These are phyloP conservation scores for Epichloe aotearoae DNA, from an alignment of 2,329 filamentous ascomycete genomes.

Conservation along the genomic window DNA sequence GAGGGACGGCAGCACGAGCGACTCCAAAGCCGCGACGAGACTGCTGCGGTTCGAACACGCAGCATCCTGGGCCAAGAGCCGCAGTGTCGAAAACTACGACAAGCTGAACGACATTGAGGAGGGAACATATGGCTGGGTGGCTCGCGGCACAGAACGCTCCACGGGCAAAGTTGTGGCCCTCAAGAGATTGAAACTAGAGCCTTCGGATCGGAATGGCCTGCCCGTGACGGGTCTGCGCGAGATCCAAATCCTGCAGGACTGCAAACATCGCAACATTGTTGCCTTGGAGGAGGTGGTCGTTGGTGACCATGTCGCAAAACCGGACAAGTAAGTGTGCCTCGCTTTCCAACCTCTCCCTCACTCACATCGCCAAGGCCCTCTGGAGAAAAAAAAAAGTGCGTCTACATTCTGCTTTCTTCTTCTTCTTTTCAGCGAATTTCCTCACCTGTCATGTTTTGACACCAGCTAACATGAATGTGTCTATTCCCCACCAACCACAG, in stretches of 20 bases:
- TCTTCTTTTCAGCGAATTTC: background rate
- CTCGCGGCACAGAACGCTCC: slow-evolving; percentile 59
- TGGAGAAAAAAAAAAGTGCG: background rate
- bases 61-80: slow-evolving; percentile 53
- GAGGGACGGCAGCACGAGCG: background rate
- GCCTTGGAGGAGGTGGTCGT: slow-evolving; percentile 72
- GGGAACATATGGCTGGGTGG: slow-evolving; percentile 91
- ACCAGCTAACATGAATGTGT: background rate
- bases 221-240: slow-evolving; percentile 88
- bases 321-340: slow-evolving; percentile 34
- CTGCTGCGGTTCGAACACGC: slow-evolving; percentile 56
- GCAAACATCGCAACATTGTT: slow-evolving; percentile 73
- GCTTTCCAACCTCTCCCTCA: background rate
- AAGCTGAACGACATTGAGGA: slow-evolving; percentile 95
- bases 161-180: slow-evolving; percentile 78
- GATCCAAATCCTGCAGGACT: slow-evolving; percentile 79
- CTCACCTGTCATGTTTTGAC: background rate
- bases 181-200: slow-evolving; percentile 86
- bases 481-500: slow-evolving; percentile 25
- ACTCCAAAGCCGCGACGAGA: slow-evolving; percentile 27
- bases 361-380: background rate
- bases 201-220: slow-evolving; percentile 58
- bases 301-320: slow-evolving; percentile 43
- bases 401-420: background rate
- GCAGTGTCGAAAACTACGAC: slow-evolving; percentile 78